Evolutionary conservation across 1,139 yeast genomes (phyloP).

Genomic region (Hyphopichia burtonii): DNA sequence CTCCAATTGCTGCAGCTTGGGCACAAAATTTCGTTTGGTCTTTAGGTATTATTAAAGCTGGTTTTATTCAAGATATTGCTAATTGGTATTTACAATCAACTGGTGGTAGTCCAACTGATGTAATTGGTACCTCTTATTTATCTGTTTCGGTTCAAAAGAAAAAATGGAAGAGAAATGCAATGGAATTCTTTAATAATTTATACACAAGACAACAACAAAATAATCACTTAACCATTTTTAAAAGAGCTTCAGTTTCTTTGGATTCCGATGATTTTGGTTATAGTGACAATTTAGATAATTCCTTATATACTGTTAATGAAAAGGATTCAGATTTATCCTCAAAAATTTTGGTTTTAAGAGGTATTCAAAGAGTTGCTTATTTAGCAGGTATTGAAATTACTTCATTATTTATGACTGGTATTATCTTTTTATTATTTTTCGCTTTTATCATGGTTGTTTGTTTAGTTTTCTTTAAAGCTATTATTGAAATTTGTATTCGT

Average conservation of each 20-base stretch:
- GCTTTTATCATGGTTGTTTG: conserved; percentile 68
- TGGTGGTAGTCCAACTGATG: conserved; percentile 82
- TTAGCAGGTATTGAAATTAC: conserved; percentile 84
- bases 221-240: conserved; percentile 20
- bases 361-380: conserved; percentile 88
- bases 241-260: conserved; percentile 31
- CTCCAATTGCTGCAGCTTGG: conserved; percentile 99
- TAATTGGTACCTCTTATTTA: conserved; percentile 52
- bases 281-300: conserved; percentile 48
- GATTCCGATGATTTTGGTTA: conserved; percentile 46
- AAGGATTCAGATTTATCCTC: conserved; percentile 51
- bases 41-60: conserved; percentile 77
- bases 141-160: conserved; percentile 81
- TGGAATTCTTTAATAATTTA: conserved; percentile 16
- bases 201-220: conserved; percentile 15
- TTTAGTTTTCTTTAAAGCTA: conserved; percentile 68
- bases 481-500: conserved; percentile 68
- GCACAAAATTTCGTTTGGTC: conserved; percentile 97
- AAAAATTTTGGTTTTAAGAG: conserved; percentile 78
- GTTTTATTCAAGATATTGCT: conserved; percentile 83
- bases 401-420: conserved; percentile 80
- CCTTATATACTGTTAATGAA: conserved; percentile 72
- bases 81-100: conserved; percentile 97
- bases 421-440: conserved; percentile 77
- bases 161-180: conserved; percentile 23